Conservation (phyloP, 768 basidiomycete species). For the Lepiota venenata region DNA sequence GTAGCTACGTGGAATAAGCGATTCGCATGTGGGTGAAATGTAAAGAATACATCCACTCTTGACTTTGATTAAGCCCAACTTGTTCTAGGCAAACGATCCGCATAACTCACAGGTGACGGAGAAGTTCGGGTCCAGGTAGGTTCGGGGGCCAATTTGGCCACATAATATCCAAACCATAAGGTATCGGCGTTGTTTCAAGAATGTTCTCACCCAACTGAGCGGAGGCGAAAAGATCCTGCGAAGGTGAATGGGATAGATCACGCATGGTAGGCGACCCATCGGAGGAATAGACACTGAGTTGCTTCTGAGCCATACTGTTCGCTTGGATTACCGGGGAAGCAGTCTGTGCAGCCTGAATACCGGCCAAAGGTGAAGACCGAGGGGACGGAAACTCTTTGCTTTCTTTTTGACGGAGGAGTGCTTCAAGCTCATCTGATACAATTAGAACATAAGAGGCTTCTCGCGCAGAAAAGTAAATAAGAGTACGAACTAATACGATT, state of each 20-base stretch:
- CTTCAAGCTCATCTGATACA: constrained; percentile 60
- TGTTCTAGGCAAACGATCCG: background rate
- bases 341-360: background rate
- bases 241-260: constrained; percentile 23
- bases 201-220: constrained; percentile 11
- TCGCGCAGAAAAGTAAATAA: background rate
- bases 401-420: constrained; percentile 59
- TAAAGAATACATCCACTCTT: constrained; percentile 79
- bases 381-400: constrained; percentile 6
- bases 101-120: constrained; percentile 63
- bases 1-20: constrained; percentile 65
- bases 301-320: background rate
- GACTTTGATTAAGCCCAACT: background rate
- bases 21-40: constrained; percentile 69
- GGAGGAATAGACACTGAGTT: constrained; percentile 2
- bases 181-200: constrained; percentile 14
- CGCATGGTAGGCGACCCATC: constrained; percentile 13
- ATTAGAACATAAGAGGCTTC: background rate
- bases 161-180: constrained; percentile 35
- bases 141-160: constrained; percentile 61
- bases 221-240: constrained; percentile 16
- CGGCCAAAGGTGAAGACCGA: background rate
- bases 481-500: constrained; percentile 57
- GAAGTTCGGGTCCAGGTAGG: constrained; percentile 57
- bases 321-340: background rate